phyloP scores from a whole-genome alignment of 2,329 filamentous ascomycete genomes.

The Penicillium sp. region DNA sequence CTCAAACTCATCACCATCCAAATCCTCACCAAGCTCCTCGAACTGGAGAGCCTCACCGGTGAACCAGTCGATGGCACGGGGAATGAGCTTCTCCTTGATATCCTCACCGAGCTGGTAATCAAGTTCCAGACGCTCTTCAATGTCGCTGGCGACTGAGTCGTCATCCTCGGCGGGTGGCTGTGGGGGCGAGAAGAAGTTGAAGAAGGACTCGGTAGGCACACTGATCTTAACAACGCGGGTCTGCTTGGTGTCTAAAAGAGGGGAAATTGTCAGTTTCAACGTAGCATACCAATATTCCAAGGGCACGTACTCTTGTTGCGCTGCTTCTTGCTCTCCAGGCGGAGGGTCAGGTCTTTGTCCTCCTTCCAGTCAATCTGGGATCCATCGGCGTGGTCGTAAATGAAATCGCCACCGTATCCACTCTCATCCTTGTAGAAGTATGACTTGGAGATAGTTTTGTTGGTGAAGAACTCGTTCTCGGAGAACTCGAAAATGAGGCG shows the following conservation, averaged over 20 bases:
- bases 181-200: constrained; percentile 98
- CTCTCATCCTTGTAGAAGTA: constrained; percentile 99
- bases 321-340: constrained; percentile 98
- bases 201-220: constrained; percentile 96
- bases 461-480: constrained; percentile 94
- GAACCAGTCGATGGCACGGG: constrained; percentile 98
- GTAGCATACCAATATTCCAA: background rate
- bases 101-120: constrained; percentile 97
- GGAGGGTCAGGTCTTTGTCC: constrained; percentile 88
- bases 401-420: constrained; percentile 97
- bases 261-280: background rate
- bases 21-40: constrained; percentile 85
- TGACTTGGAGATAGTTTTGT: constrained; percentile 96
- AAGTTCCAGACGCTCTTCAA: constrained; percentile 95
- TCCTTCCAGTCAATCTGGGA: constrained; percentile 97
- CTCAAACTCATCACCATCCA: constrained; percentile 78
- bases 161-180: constrained; percentile 74
- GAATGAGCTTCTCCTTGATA: constrained; percentile 99
- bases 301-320: constrained; percentile 87
- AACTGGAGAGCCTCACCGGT: constrained; percentile 96
- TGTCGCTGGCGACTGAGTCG: constrained; percentile 74
- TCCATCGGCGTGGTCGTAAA: constrained; percentile 98
- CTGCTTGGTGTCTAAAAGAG: constrained; percentile 84
- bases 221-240: constrained; percentile 99
- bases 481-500: constrained; percentile 95